These are phyloP conservation scores for Colletotrichum tropicicola DNA, from an alignment of 2,329 filamentous ascomycete genomes.

Conservation along the genomic window DNA sequence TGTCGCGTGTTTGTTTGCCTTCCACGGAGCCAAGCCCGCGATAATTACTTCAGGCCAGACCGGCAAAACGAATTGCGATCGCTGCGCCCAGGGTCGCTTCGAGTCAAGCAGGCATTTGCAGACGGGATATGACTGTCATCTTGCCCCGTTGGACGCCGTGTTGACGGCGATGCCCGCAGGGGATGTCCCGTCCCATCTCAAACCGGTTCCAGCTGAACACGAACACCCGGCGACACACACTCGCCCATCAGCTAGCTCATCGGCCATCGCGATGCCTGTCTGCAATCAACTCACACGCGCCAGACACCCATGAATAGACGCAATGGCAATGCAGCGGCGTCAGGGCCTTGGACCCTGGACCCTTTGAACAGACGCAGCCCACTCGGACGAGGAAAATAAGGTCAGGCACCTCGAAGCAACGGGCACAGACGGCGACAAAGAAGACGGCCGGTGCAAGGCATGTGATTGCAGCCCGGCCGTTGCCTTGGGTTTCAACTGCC, in stretches of 20 bases:
- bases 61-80: slow-evolving; percentile 23
- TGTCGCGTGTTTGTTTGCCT: slow-evolving; percentile 6
- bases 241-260: not conserved
- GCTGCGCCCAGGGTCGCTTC: slow-evolving; percentile 12
- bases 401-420: too few relatives aligned
- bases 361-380: not conserved
- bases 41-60: slow-evolving; percentile 10
- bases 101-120: not conserved
- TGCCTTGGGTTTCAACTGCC: slow-evolving; percentile 3
- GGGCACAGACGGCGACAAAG: slow-evolving; percentile 7
- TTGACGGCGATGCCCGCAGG: not conserved
- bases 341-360: slow-evolving; percentile 19
- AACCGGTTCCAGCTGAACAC: slow-evolving; percentile 14
- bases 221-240: not conserved
- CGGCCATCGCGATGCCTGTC: not conserved
- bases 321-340: too few relatives aligned
- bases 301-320: not conserved
- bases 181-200: slow-evolving; percentile 17
- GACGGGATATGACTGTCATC: not conserved
- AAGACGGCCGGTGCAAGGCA: not conserved
- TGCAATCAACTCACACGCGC: not conserved
- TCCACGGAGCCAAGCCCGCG: slow-evolving; percentile 1
- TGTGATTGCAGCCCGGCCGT: slow-evolving; percentile 2
- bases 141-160: not conserved
- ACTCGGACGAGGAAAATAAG: not conserved